Evolutionary conservation across 139 green algal species (phyloP), one percentile per base, ranked within the genome.

Genomic region (Chlorella sorokiniana): DNA sequence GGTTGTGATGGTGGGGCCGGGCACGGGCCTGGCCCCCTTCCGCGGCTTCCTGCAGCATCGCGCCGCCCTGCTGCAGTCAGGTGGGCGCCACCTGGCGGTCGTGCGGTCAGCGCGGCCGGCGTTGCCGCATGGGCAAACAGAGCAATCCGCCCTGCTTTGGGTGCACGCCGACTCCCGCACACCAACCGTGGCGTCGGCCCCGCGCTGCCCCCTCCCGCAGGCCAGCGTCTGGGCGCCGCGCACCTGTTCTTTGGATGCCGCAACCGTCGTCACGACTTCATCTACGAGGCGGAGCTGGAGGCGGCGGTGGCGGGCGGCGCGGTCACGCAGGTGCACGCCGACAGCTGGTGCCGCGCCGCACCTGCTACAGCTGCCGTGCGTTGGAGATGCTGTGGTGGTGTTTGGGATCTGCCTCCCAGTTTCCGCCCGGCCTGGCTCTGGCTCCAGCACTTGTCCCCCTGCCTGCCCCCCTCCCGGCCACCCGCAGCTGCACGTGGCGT

Each of bases 1-100:
- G 0, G 69, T 99, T 31, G 83, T 99, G 31, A 99, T 99, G 97
- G 88, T 99, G 10, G 96, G 96, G 5, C 96, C 96, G 0, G 96
- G 96, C 83, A 99, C 96, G 0, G 96, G 96, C 2, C 87, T 99
- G 35, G 97, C 97, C 0, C 97, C 97, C 38, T 99, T 99, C 90
- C 85, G 97, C 9, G 97, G 95, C 31, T 99, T 99, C 86, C 86
- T 99, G 48, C 96, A 99, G 90, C 93, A 97, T 70, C 86, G 95
- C 0, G 70, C 42, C 14, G 63, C 48, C 20, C 77, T 76, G 62
- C 41, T 61, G 14, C 10, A 54, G 63, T 64, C 77, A 38, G 77
- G 77, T 75, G 76, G 51, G 56, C n/a, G 16, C 14, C 48, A 59
- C 16, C 48, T 68, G 64, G 3, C 16, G 4, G 10, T 44, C 31